These are phyloP conservation scores for Lecanicillium sp. DNA, from an alignment of 2,329 filamentous ascomycete genomes.

Conservation along the genomic window DNA sequence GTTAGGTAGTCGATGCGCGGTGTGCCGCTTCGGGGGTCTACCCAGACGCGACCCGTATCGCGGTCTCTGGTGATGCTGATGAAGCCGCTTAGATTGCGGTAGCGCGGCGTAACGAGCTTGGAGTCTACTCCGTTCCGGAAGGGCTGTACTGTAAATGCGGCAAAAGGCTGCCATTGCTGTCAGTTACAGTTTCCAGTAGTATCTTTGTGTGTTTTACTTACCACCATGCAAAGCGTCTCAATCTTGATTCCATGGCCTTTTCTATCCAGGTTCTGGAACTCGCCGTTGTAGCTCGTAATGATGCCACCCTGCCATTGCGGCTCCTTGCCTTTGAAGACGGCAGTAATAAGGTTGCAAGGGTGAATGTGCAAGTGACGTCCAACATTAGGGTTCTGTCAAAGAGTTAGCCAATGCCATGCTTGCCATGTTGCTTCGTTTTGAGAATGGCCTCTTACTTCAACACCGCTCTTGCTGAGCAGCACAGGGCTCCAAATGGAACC, in stretches of 20 bases:
- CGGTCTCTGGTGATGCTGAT: conserved; percentile 70
- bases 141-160: conserved; percentile 52
- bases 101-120: conserved; percentile 62
- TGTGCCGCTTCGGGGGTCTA: conserved; percentile 58
- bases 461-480: conserved; percentile 66
- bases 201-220: conserved; percentile 20
- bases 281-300: conserved; percentile 67
- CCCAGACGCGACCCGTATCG: conserved; percentile 65
- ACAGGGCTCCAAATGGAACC: conserved; percentile 73
- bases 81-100: conserved; percentile 61
- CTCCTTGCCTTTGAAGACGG: conserved; percentile 61
- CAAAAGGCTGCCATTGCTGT: conserved; percentile 23
- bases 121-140: conserved; percentile 63
- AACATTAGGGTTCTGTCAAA: conserved; percentile 61
- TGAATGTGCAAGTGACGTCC: conserved; percentile 78
- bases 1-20: conserved; percentile 62
- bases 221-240: conserved; percentile 65
- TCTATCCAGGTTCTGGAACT: conserved; percentile 74
- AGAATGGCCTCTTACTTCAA: conserved; percentile 43
- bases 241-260: conserved; percentile 77
- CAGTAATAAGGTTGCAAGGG: conserved; percentile 53
- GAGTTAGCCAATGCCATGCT: no score
- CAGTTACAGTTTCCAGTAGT: not conserved
- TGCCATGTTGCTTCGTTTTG: no score
- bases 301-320: conserved; percentile 68